Percentiles rank a stretch among this genome's conserved stretches.
phyloP scores from a whole-genome alignment of 768 basidiomycete species.

The Tricholoma hemisulphureum region DNA sequence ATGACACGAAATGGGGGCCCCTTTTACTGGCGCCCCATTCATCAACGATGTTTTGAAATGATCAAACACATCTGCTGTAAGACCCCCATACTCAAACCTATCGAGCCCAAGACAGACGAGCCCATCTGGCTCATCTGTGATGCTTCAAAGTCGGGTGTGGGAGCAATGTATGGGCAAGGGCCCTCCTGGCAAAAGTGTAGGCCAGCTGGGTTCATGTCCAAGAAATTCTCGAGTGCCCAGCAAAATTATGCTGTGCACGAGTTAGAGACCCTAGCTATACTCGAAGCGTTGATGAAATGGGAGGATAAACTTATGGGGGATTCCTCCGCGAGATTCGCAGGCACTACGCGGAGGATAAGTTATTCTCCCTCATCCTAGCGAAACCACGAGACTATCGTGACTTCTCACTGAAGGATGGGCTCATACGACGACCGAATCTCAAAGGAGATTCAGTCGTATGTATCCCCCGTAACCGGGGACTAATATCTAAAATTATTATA shows the following conservation, averaged over 20 bases:
- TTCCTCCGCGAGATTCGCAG: no score
- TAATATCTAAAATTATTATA: not conserved
- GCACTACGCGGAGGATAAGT: no score
- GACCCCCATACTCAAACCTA: not conserved
- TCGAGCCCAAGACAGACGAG: not conserved
- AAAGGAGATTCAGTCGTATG: not conserved
- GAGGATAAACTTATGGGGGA: conserved; percentile 31
- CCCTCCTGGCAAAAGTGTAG: conserved; percentile 21
- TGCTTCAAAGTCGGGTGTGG: no score
- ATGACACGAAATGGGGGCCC: conserved; percentile 26
- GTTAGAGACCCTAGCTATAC: conserved; percentile 13
- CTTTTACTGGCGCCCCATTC: conserved; percentile 28
- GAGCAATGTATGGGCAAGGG: no score
- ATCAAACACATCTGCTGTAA: conserved; percentile 23
- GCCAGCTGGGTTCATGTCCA: conserved; percentile 30
- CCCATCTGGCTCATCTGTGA: conserved; percentile 31
- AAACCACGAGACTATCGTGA: conserved; percentile 17
- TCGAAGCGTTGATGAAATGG: conserved; percentile 25
- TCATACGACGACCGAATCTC: not conserved
- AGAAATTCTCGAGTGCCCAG: conserved; percentile 27
- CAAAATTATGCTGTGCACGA: conserved; percentile 25
- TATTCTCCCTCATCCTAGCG: no score
- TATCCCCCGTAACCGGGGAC: not conserved
- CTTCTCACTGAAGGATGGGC: not conserved
- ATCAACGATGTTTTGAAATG: conserved; percentile 20